A percentile compares a stretch with the other conserved stretches of the same genome.
These are phyloP conservation scores for Beauveria bassiana DNA, from an alignment of 2,329 filamentous ascomycete species.

Conservation along the genomic window DNA sequence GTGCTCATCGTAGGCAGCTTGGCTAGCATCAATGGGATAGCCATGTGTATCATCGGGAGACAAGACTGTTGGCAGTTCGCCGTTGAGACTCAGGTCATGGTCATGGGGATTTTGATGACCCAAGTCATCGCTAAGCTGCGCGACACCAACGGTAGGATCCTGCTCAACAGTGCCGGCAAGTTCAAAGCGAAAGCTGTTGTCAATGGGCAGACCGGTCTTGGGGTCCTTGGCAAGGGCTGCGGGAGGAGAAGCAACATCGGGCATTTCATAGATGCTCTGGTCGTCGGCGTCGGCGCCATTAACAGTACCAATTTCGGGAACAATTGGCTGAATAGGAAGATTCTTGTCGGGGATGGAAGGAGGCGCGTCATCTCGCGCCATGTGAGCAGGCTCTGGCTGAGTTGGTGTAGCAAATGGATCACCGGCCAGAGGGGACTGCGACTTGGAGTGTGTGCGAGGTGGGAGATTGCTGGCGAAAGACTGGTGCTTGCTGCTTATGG, in stretches of 20 bases:
- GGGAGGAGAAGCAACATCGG: slow-evolving; percentile 23
- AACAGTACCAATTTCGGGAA: slow-evolving; percentile 32
- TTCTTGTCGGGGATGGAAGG: slow-evolving; percentile 19
- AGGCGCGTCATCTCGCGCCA: slow-evolving; percentile 10
- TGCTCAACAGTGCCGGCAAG: slow-evolving; percentile 11
- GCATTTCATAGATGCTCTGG: slow-evolving; percentile 20
- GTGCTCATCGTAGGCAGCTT: slow-evolving; percentile 14
- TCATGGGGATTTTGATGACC: slow-evolving; percentile 20
- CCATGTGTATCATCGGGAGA: slow-evolving; percentile 15
- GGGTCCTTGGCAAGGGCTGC: slow-evolving; percentile 22
- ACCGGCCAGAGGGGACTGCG: slow-evolving; percentile 26
- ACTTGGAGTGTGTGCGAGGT: slow-evolving; percentile 35
- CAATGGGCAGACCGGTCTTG: slow-evolving; percentile 16
- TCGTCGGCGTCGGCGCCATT: slow-evolving; percentile 17
- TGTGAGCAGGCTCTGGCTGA: slow-evolving; percentile 22
- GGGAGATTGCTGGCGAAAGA: slow-evolving; percentile 24
- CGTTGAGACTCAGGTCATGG: slow-evolving; percentile 28
- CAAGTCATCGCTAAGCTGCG: slow-evolving; percentile 14
- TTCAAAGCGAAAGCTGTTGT: slow-evolving; percentile 12
- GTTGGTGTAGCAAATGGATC: slow-evolving; percentile 30
- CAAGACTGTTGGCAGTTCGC: slow-evolving; percentile 24
- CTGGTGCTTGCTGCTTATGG: slow-evolving; percentile 31
- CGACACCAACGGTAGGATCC: slow-evolving; percentile 9
- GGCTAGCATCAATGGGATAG: slow-evolving; percentile 10
- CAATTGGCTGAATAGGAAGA: slow-evolving; percentile 25